A percentile compares a stretch with the other conserved stretches of the same genome.
phyloP scores from a whole-genome alignment of 352 stramenopile genomes.

The Saprolegnia parasitica region DNA sequence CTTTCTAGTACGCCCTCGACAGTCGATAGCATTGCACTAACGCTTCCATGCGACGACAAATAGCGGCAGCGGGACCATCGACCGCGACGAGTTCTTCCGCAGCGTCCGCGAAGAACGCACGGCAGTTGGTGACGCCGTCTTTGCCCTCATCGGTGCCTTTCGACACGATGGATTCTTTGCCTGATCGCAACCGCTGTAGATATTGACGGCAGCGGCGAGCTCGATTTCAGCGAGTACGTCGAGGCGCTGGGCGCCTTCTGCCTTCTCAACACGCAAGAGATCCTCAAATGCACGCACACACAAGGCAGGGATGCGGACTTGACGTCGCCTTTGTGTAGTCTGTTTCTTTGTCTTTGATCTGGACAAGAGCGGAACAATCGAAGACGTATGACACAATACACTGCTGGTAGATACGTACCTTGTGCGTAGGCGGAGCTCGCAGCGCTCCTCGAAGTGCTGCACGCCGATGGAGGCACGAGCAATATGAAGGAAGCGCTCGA shows the following conservation, averaged over 20 bases:
- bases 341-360: conserved; percentile 74
- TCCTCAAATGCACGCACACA: conserved; percentile 51
- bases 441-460: conserved; percentile 59
- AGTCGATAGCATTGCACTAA: neutral
- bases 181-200: neutral
- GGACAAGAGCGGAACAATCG: conserved; percentile 69
- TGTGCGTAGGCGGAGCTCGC: conserved; percentile 40
- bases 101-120: conserved; percentile 63
- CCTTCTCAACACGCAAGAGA: conserved; percentile 63
- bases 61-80: conserved; percentile 67
- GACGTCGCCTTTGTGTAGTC: conserved; percentile 34
- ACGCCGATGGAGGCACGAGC: conserved; percentile 55
- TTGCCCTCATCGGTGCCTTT: conserved; percentile 46
- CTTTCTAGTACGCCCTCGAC: conserved; percentile 1
- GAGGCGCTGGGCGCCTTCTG: conserved; percentile 73
- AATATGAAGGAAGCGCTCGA: conserved; percentile 65
- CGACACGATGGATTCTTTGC: too few species aligned
- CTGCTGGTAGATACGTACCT: neutral
- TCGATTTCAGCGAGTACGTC: conserved; percentile 75
- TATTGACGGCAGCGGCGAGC: conserved; percentile 58
- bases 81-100: conserved; percentile 62
- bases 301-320: neutral
- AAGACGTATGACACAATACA: conserved; percentile 33
- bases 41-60: neutral
- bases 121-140: conserved; percentile 67